Base-by-base conservation (phyloP, 768 basidiomycete species). In the Amylocystis lapponica region DNA sequence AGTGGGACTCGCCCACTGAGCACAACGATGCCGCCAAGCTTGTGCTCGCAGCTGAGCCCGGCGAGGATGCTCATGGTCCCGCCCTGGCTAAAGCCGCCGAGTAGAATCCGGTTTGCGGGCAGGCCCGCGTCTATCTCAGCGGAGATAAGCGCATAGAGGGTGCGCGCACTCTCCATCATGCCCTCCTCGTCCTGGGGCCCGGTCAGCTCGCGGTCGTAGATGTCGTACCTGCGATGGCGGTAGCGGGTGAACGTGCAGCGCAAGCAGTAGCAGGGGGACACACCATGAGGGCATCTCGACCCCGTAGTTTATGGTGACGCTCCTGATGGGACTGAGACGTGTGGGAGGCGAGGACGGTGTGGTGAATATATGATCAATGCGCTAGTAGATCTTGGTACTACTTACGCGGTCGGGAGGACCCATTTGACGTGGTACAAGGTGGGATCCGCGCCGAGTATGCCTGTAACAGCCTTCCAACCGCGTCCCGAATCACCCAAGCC, bases 41-140 rank as follows among this genome's bases (percentile, higher is more conserved):
- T 80, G 47, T 75, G 68, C 50, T 79, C 77, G 4, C 66, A 70
- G 2, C 78, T 84, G 45, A 94, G 66, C 8, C 81, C 88, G 4
- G 80, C 78, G 38, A 93, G 65, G 16, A 91, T 67, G 5, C 81
- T 72, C 71, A 93, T 83, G 20, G 82, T 76, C 30, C 71, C 87
- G 32, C 89, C 91, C 60, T 94, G 91, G 47, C 81, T 86, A 66
- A 94, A 94, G 11, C 93, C 93, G 29, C 89, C 91, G 19, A 96
- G 63, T 27, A 95, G 74, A 53, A 95, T 85, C 37, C 85, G 77
- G 42, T 72, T 69, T 21, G 83, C 66, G 6, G 79, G 71, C 39
- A 83, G 77, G 22, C 86, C 87, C 6, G 72, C 69, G 36, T 80
- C 78, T 16, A 92, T 68, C 62, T 97, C 92, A 2, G 72, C 69